Evolutionary conservation across 2,329 filamentous ascomycete genomes (phyloP), one percentile per base, ranked within the genome.

Genomic region (Daldinia sp.): DNA sequence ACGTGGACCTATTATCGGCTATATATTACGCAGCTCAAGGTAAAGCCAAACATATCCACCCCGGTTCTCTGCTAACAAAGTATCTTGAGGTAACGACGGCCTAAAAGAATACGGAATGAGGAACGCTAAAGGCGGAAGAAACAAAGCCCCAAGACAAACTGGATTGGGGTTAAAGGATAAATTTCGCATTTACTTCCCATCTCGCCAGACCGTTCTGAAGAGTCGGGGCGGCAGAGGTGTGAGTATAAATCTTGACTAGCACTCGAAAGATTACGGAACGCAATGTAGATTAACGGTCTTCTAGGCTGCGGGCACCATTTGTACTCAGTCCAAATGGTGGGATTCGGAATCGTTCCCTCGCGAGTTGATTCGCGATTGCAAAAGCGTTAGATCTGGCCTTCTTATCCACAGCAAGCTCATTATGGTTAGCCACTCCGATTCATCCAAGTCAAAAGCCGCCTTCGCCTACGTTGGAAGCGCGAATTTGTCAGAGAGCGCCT

Each of bases 401-500:
- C 80, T 99, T 65, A 92, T 96, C 81, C 95, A 99, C 77, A 96
- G 87, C 78, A 99, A 99, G 79, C 81, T 93, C 68, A 78, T 88
- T 56, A 79, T 86, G 52, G 84, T 85, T 21, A 79, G 80, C 19
- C 69, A 67, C 53, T 50, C 50, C 6, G 13, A 50, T 13, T 48
- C 64, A 25, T 54, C 49, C 32, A 67, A 72, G 55, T 64, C 70
- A 32, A 70, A 72, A 60, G 56, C 66, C 29, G 87, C 88, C 3
- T 98, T 92, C 90, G 90, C 85, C 1, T 98, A 98, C 73, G 79
- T 97, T 34, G 95, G 95, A 13, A 96, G 92, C 70, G 92, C 93
- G 6, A 99, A 99, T 77, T 78, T 97, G 25, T 96, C 93, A 0
- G 93, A 97, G 77, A 94, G 91, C 74, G 95, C 95, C 27, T 99